A percentile compares a stretch with the other conserved stretches of the same genome.
phyloP scores from a whole-genome alignment of 176 grass and related monocot species.

The Cocos nucifera region DNA sequence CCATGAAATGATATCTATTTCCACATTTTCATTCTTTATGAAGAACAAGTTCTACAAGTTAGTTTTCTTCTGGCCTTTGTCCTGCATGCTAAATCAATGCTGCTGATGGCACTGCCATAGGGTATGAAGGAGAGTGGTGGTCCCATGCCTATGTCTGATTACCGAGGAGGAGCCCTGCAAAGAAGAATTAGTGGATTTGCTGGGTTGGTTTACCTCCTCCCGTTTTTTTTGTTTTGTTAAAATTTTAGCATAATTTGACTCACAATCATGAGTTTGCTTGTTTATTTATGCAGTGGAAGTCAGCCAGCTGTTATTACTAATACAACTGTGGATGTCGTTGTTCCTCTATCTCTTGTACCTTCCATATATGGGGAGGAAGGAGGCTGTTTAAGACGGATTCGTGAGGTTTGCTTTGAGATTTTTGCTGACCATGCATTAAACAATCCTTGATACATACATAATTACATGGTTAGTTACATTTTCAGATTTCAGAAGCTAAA shows the following conservation, averaged over 20 bases:
- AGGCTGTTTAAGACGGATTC: conserved; percentile 73
- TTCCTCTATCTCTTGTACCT: conserved; percentile 58
- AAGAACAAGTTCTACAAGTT: too few relatives aligned
- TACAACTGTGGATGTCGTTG: conserved; percentile 67
- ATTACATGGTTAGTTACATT: background rate
- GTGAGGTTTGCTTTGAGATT: conserved; percentile 42
- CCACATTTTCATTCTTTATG: too few relatives aligned
- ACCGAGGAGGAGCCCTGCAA: conserved; percentile 32
- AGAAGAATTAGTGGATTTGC: conserved; percentile 62
- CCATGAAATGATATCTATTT: too few relatives aligned
- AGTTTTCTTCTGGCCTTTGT: too few relatives aligned
- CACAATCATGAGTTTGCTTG: conserved; percentile 7
- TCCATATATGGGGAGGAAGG: conserved; percentile 76
- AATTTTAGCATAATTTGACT: background rate
- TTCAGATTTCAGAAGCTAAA: conserved; percentile 95
- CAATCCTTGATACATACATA: too few relatives aligned
- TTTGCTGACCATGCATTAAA: background rate
- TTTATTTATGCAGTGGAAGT: conserved; percentile 34
- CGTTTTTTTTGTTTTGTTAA: background rate
- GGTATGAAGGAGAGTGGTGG: conserved; percentile 42
- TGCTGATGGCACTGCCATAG: conserved; percentile 13
- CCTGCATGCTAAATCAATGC: background rate
- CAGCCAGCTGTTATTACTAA: conserved; percentile 44
- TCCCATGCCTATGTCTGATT: conserved; percentile 43
- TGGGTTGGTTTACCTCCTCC: conserved; percentile 36